These are phyloP conservation scores for Fusarium transvaalense DNA, from an alignment of 2,329 filamentous ascomycete species.

Conservation along the genomic window DNA sequence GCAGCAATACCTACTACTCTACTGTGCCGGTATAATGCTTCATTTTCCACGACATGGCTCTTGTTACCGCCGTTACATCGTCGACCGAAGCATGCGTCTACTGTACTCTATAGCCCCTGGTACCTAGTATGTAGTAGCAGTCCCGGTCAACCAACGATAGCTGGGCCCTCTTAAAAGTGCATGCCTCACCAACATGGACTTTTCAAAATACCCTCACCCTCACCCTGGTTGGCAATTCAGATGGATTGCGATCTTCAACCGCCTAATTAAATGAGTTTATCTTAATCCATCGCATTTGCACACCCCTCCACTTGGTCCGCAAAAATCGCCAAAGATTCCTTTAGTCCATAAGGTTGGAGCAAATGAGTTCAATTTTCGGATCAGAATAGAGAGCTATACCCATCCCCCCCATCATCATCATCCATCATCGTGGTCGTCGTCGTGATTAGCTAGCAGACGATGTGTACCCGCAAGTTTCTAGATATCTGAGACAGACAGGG, in stretches of 20 bases:
- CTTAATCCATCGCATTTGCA: neutral
- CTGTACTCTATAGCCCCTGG: neutral
- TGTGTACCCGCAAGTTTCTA: neutral
- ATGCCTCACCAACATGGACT: constrained; percentile 25
- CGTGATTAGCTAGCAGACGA: neutral
- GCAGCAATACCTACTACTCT: neutral
- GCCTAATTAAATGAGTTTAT: constrained; percentile 17
- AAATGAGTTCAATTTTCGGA: neutral
- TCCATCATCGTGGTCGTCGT: neutral
- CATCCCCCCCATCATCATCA: neutral
- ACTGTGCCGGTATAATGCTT: neutral
- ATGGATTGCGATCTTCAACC: constrained; percentile 40
- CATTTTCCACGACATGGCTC: neutral
- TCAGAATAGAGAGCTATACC: neutral
- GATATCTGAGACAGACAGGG: neutral
- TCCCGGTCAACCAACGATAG: neutral
- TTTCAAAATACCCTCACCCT: constrained; percentile 25
- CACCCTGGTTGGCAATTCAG: constrained; percentile 5
- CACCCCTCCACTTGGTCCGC: constrained; percentile 1
- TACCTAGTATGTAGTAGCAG: neutral
- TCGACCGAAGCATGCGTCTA: neutral
- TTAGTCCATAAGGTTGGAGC: neutral
- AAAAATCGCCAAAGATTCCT: neutral
- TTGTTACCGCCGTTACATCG: neutral
- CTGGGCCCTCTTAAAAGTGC: constrained; percentile 14